Evolutionary conservation across 352 stramenopile species (phyloP).

Genomic region (Globisporangium radiosum): DNA sequence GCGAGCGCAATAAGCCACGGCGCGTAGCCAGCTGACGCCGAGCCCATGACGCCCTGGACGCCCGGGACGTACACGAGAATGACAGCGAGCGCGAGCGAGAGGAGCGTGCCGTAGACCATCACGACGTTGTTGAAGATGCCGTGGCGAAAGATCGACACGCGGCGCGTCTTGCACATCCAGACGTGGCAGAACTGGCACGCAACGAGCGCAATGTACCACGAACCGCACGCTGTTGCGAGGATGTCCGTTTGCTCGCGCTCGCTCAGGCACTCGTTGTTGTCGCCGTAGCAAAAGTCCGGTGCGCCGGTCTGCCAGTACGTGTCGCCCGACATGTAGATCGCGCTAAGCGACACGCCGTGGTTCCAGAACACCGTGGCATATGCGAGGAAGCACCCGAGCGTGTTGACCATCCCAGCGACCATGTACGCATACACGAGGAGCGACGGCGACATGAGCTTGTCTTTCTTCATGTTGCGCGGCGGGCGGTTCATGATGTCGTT

Average conservation of each 20-base stretch:
- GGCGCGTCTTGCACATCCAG: conserved; percentile 82
- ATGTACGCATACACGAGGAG: conserved; percentile 83
- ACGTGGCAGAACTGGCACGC: conserved; percentile 82
- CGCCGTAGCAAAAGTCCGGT: conserved; percentile 17
- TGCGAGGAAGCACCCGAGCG: conserved; percentile 28
- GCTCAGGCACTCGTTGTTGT: conserved; percentile 22
- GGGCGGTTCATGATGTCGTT: conserved; percentile 75
- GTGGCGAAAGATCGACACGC: conserved; percentile 57
- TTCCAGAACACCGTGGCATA: conserved; percentile 32
- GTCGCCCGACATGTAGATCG: conserved; percentile 32
- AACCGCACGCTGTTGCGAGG: conserved; percentile 49
- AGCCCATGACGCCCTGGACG: conserved; percentile 37
- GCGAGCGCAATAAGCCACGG: conserved; percentile 37
- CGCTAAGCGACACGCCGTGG: conserved; percentile 26
- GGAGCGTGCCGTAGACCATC: conserved; percentile 50
- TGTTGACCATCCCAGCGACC: conserved; percentile 79
- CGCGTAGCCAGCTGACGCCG: conserved; percentile 26
- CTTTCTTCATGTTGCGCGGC: conserved; percentile 57
- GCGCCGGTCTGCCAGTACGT: conserved; percentile 22
- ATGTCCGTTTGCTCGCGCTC: conserved; percentile 38
- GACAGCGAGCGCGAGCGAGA: conserved; percentile 34
- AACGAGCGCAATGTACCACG: conserved; percentile 68
- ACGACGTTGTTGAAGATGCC: conserved; percentile 71
- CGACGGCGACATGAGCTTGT: conserved; percentile 73
- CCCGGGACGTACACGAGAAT: conserved; percentile 41